These are phyloP conservation scores for Hymenoscyphus scutula DNA, from an alignment of 2,329 filamentous ascomycete species.

Conservation along the genomic window DNA sequence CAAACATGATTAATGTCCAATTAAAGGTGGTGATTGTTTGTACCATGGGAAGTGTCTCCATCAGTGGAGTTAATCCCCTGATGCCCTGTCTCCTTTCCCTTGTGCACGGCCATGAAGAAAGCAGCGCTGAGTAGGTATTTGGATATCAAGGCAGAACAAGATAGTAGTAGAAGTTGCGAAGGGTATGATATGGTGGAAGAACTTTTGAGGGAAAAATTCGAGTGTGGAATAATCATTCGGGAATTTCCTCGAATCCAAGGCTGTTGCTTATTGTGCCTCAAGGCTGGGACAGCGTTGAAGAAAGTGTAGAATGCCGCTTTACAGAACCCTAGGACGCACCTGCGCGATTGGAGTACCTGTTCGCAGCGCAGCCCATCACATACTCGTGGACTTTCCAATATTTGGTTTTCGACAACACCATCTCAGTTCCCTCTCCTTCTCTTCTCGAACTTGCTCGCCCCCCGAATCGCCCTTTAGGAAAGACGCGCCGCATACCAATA, in stretches of 20 bases:
- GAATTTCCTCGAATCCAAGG: not conserved
- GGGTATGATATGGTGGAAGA: too few relatives aligned
- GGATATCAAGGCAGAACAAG: too few relatives aligned
- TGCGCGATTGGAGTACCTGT: not conserved
- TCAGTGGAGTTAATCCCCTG: not conserved
- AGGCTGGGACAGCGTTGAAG: not conserved
- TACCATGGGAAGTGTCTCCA: not conserved
- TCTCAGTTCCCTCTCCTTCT: not conserved
- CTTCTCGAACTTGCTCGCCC: not conserved
- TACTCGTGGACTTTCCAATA: not conserved
- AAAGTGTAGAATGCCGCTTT: not conserved
- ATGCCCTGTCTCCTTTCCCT: not conserved
- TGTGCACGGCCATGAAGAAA: not conserved
- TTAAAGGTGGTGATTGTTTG: not conserved
- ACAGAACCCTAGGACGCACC: not conserved
- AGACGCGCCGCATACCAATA: not conserved
- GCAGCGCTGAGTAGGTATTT: too few relatives aligned
- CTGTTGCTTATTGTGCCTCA: not conserved
- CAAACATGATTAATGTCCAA: not conserved
- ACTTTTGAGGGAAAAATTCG: too few relatives aligned
- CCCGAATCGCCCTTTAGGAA: not conserved
- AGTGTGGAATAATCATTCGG: too few relatives aligned
- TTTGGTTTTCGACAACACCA: conserved; percentile 5
- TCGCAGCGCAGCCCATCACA: not conserved
- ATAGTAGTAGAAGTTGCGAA: too few relatives aligned